These are phyloP conservation scores for Macrophomina pseudophaseolina DNA, from an alignment of 2,329 filamentous ascomycete species.

Conservation along the genomic window DNA sequence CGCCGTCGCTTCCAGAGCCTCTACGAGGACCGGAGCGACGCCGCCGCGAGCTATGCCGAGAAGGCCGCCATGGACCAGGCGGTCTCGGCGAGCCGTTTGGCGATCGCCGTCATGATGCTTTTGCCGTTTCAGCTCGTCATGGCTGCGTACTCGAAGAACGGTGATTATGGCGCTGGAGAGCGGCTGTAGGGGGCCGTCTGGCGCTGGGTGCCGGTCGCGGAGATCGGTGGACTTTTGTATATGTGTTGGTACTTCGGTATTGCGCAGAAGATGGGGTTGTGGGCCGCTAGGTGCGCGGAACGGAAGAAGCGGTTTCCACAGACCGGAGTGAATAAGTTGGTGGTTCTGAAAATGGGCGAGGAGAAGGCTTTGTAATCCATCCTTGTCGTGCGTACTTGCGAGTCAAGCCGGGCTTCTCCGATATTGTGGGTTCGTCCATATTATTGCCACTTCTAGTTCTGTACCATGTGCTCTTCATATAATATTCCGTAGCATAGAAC, in stretches of 20 bases:
- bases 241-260: neutral
- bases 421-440: too few species aligned
- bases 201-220: neutral
- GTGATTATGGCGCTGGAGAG: neutral
- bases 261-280: neutral
- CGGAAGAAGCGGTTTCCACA: too few species aligned
- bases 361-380: too few species aligned
- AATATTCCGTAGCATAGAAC: too few species aligned
- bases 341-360: too few species aligned
- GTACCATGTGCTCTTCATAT: too few species aligned
- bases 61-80: neutral
- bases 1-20: neutral
- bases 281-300: too few species aligned
- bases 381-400: too few species aligned
- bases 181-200: neutral
- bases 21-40: neutral
- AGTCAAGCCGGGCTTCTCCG: too few species aligned
- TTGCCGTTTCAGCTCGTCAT: neutral
- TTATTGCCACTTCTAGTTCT: too few species aligned
- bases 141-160: neutral
- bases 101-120: neutral
- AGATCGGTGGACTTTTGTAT: neutral
- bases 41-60: neutral
- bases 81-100: neutral
- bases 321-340: too few species aligned